Evolutionary conservation across 495 filamentous ascomycete species (phyloP).

Genomic region (Articulospora tetracladia): DNA sequence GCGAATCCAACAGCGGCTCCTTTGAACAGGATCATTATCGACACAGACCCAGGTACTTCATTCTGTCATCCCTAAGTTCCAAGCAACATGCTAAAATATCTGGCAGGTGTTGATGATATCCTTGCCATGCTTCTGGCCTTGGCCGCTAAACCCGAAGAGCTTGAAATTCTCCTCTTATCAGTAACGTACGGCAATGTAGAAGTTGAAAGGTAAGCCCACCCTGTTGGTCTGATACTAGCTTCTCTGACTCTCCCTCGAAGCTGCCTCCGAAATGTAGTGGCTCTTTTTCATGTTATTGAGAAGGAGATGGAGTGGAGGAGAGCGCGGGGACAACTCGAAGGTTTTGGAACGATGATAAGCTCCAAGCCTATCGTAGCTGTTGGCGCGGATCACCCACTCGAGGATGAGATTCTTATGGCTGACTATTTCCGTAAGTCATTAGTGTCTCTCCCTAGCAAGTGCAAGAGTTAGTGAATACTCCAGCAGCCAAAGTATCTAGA

Average conservation of each 20-base stretch:
- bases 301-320: constrained; percentile 84
- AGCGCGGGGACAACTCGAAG: constrained; percentile 55
- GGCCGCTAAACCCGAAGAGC: constrained; percentile 74
- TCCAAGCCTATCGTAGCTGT: constrained; percentile 80
- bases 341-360: constrained; percentile 63
- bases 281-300: constrained; percentile 89
- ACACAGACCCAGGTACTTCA: constrained; percentile 75
- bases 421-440: constrained; percentile 81
- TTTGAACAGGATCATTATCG: constrained; percentile 80
- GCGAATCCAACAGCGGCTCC: constrained; percentile 41
- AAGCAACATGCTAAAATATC: constrained; percentile 1
- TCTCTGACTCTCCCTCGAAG: constrained; percentile 36
- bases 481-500: too few relatives aligned
- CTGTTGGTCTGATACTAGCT: not conserved
- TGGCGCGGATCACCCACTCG: constrained; percentile 79
- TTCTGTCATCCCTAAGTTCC: not conserved
- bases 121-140: constrained; percentile 81
- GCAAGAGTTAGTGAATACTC: not conserved
- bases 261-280: constrained; percentile 85
- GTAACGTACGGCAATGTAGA: constrained; percentile 92
- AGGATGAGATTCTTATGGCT: constrained; percentile 75
- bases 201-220: constrained; percentile 57
- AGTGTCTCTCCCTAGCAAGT: not conserved
- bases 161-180: constrained; percentile 85
- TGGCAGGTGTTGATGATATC: constrained; percentile 82